Conservation (phyloP, 2,329 filamentous ascomycete species). For the Aspergillus puulaauensis region DNA sequence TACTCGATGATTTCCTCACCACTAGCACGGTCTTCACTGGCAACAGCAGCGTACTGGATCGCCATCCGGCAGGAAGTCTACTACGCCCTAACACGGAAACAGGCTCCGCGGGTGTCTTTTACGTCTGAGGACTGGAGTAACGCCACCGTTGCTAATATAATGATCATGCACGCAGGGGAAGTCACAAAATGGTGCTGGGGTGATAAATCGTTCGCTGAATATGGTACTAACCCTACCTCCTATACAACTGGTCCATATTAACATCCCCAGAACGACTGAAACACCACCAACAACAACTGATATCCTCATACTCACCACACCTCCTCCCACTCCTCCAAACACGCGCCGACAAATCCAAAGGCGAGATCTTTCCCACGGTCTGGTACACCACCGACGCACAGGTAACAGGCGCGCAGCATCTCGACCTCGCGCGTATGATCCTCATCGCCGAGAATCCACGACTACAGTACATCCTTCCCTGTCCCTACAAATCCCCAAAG, state of each 20-base stretch:
- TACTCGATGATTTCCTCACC: conserved; percentile 21
- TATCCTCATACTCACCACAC: neutral
- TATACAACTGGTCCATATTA: too few relatives aligned
- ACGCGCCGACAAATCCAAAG: conserved; percentile 17
- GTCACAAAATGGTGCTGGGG: conserved; percentile 24
- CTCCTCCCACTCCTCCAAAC: conserved; percentile 16
- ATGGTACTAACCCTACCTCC: conserved; percentile 8
- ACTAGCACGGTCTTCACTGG: conserved; percentile 14
- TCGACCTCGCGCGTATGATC: conserved; percentile 22
- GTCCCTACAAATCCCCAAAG: neutral
- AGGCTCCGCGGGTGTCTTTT: conserved; percentile 15
- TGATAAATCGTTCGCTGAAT: conserved; percentile 11
- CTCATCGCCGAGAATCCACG: conserved; percentile 20
- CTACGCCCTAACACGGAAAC: conserved; percentile 21
- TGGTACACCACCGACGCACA: conserved; percentile 23
- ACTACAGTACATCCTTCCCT: conserved; percentile 11
- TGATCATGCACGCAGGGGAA: conserved; percentile 21
- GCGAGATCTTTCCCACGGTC: conserved; percentile 22
- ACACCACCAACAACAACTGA: neutral
- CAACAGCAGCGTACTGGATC: conserved; percentile 25
- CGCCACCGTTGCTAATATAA: conserved; percentile 14
- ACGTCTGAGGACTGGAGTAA: conserved; percentile 9
- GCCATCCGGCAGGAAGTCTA: conserved; percentile 26
- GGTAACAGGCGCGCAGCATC: conserved; percentile 22
- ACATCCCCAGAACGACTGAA: neutral